Conservation (phyloP, 108 stramenopile species). For the Nannochloropsis salina region DNA sequence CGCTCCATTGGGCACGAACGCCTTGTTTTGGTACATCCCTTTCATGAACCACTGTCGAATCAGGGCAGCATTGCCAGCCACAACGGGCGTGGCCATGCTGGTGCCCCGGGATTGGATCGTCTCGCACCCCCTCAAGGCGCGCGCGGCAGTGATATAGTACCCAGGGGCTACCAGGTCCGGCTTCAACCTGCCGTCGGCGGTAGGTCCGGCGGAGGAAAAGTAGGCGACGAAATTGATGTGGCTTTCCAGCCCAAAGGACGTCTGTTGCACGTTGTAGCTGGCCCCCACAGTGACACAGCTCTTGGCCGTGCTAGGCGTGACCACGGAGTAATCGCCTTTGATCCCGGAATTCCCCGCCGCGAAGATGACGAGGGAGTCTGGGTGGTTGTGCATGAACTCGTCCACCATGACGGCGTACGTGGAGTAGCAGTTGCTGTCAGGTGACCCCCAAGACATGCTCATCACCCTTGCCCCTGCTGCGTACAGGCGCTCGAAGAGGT, state of each 20-base stretch:
- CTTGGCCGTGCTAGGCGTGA: constrained; percentile 62
- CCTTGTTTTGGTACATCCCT: constrained; percentile 56
- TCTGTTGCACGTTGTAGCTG: constrained; percentile 24
- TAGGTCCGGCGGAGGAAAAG: constrained; percentile 65
- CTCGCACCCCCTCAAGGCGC: background rate
- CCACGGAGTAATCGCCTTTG: constrained; percentile 47
- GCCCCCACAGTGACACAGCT: constrained; percentile 64
- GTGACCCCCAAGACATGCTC: constrained; percentile 43
- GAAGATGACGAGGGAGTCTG: constrained; percentile 60
- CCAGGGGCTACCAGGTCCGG: constrained; percentile 74
- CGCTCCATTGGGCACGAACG: constrained; percentile 56
- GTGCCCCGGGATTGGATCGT: constrained; percentile 32
- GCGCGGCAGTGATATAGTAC: constrained; percentile 29
- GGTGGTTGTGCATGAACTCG: constrained; percentile 41
- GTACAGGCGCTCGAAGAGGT: constrained; percentile 35
- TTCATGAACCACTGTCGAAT: constrained; percentile 67
- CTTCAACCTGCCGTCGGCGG: constrained; percentile 64
- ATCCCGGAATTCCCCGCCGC: constrained; percentile 66
- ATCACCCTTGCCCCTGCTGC: constrained; percentile 36
- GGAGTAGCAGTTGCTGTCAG: constrained; percentile 33
- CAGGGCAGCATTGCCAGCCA: constrained; percentile 68
- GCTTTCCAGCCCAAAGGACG: constrained; percentile 1
- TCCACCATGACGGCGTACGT: constrained; percentile 41
- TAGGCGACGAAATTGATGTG: constrained; percentile 60
- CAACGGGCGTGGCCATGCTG: constrained; percentile 69